Evolutionary conservation across 78 protist species (phyloP).

Genomic region (Dictyostelium intermedium): DNA sequence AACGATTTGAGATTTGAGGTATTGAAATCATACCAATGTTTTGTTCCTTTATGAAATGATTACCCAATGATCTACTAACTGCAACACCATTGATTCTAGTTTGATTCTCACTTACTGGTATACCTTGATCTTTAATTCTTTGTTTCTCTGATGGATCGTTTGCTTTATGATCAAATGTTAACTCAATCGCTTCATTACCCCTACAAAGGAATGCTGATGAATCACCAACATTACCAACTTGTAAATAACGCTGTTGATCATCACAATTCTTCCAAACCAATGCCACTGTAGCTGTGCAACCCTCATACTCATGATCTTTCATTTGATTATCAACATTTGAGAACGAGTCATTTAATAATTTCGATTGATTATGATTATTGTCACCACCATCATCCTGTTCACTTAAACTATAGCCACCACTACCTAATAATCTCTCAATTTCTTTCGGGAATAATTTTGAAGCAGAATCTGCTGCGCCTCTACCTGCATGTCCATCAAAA

Average conservation of each 20-base stretch:
- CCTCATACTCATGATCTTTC: slow-evolving; percentile 76
- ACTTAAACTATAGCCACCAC: neutral
- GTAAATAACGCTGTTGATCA: slow-evolving; percentile 39
- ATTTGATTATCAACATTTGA: slow-evolving; percentile 34
- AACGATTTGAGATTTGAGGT: slow-evolving; percentile 69
- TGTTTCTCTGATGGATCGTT: slow-evolving; percentile 76
- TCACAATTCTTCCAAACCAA: slow-evolving; percentile 28
- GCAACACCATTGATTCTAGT: slow-evolving; percentile 85
- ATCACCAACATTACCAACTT: slow-evolving; percentile 83
- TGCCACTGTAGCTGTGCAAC: slow-evolving; percentile 77
- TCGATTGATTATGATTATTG: neutral
- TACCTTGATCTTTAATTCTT: slow-evolving; percentile 74
- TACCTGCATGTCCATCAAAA: slow-evolving; percentile 84
- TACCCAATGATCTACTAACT: slow-evolving; percentile 78
- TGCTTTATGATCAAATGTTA: slow-evolving; percentile 84
- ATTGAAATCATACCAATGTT: slow-evolving; percentile 76
- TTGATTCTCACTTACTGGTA: slow-evolving; percentile 66
- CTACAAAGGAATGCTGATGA: slow-evolving; percentile 40
- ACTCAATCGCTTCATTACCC: slow-evolving; percentile 19
- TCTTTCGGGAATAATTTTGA: slow-evolving; percentile 46
- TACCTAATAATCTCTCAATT: neutral
- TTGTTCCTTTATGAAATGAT: slow-evolving; percentile 80
- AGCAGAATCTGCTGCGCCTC: slow-evolving; percentile 69
- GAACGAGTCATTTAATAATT: neutral
- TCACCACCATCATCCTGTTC: neutral